A percentile compares a stretch with the other conserved stretches of the same genome.
These are phyloP conservation scores for Conticribra weissflogii DNA, from an alignment of 108 stramenopile species.

Conservation along the genomic window DNA sequence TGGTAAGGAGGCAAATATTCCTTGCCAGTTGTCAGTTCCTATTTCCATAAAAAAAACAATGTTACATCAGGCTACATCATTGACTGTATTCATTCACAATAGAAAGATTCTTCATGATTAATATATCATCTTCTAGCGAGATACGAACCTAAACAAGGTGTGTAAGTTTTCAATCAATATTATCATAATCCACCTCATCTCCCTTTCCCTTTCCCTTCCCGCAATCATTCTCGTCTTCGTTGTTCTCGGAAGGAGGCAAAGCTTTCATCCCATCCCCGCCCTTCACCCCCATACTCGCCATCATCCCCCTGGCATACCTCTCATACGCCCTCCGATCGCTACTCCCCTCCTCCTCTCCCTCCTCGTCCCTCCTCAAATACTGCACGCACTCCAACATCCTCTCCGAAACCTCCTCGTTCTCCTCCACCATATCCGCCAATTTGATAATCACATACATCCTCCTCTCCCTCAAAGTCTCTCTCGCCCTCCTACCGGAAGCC, in stretches of 20 bases:
- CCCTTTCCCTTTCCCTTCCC: neutral
- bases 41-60: too few relatives aligned
- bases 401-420: slow-evolving; percentile 81
- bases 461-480: slow-evolving; percentile 67
- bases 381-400: slow-evolving; percentile 87
- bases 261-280: slow-evolving; percentile 15
- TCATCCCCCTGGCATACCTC: slow-evolving; percentile 43
- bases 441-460: slow-evolving; percentile 82
- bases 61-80: too few relatives aligned
- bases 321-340: slow-evolving; percentile 71
- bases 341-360: slow-evolving; percentile 82
- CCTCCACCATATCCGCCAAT: slow-evolving; percentile 85
- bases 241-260: slow-evolving; percentile 13
- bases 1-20: too few relatives aligned
- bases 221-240: neutral
- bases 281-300: slow-evolving; percentile 31
- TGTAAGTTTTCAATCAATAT: slow-evolving; percentile 50
- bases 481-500: slow-evolving; percentile 67
- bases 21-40: too few relatives aligned
- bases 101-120: too few relatives aligned
- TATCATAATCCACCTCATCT: slow-evolving; percentile 48
- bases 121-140: too few relatives aligned
- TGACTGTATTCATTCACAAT: too few relatives aligned
- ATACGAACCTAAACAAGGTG: too few relatives aligned
- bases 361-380: slow-evolving; percentile 86